Base-by-base conservation (phyloP, 1,284 basidiomycete genomes). In the Austropuccinia psidii region DNA sequence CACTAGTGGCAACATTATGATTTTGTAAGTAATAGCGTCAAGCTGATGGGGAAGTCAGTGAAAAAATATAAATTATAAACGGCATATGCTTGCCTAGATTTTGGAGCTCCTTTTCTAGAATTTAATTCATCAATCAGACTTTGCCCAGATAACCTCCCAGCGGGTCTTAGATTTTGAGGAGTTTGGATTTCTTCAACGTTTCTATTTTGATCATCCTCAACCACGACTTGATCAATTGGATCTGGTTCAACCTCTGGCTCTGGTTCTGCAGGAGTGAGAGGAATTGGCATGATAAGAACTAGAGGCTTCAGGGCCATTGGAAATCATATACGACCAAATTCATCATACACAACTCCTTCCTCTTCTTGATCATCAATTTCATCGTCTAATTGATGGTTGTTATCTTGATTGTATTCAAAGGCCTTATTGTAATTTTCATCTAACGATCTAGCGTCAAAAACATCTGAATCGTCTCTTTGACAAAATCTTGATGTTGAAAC, bases 81-180 rank as follows among this genome's bases (percentile, higher is more conserved):
- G 61, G 39, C 69, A 29, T 8, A 73, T 58, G 54, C 62, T 54
- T 61, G 57, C 5, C 58, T 57, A 5, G 69, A 50, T 45, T 73
- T 73, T 73, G 61, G 69, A 27, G 37, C 58, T 7, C 58, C 57
- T 27, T 73, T 73, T 49, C 69, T 47, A n/a, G 58, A 62, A 27
- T 62, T 73, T n/a, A 73, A 58, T 41, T 73, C 69, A 55, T 73
- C 69, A 27, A 73, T 73, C 47, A 73, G 33, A 39, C 69, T 73
- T 17, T 58, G 29, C 21, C 69, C 69, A 35, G 61, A 73, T 6
- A 73, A 58, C 54, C 62, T 61, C 8, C 69, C 69, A 24, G 69
- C 58, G 15, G 58, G 69, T n/a, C 58, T 31, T 24, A 60, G 43
- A n/a, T 62, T 45, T 54, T 61, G 29, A 21, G 41, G 21, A 17